phyloP scores from a whole-genome alignment of 2,329 filamentous ascomycete genomes.

The Talaromyces rugulosus region DNA sequence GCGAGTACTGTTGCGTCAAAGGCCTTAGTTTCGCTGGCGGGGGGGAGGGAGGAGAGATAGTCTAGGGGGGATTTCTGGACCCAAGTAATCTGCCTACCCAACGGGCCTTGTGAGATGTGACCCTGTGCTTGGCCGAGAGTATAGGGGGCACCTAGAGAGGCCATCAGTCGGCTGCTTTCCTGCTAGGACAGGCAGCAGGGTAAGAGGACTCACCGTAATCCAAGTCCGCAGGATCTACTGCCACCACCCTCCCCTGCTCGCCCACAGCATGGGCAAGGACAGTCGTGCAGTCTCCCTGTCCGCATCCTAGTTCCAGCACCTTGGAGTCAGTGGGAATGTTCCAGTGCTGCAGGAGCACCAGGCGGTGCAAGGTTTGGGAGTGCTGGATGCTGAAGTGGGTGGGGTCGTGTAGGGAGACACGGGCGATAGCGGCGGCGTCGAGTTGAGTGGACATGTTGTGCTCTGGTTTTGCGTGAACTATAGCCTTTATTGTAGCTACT shows the following conservation, averaged over 20 bases:
- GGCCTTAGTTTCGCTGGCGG: slow-evolving; percentile 38
- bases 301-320: slow-evolving; percentile 57
- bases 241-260: slow-evolving; percentile 43
- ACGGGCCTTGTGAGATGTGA: background rate
- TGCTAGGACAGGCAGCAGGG: background rate
- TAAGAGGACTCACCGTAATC: slow-evolving; percentile 41
- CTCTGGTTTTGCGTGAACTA: background rate
- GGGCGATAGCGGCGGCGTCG: slow-evolving; percentile 11
- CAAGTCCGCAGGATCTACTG: slow-evolving; percentile 49
- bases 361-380: slow-evolving; percentile 13
- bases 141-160: background rate
- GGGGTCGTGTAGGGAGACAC: slow-evolving; percentile 14
- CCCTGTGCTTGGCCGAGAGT: slow-evolving; percentile 6
- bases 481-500: background rate
- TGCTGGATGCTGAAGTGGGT: slow-evolving; percentile 14
- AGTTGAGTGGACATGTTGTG: slow-evolving; percentile 13
- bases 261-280: slow-evolving; percentile 50
- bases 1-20: slow-evolving; percentile 30
- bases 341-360: slow-evolving; percentile 10
- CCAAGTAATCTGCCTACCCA: slow-evolving; percentile 6
- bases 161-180: background rate
- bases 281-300: slow-evolving; percentile 56
- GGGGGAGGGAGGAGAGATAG: background rate
- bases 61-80: background rate
- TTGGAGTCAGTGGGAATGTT: slow-evolving; percentile 33